Conservation (phyloP, 192 early-diverging fungal genomes). For the Entomortierella beljakovae region DNA sequence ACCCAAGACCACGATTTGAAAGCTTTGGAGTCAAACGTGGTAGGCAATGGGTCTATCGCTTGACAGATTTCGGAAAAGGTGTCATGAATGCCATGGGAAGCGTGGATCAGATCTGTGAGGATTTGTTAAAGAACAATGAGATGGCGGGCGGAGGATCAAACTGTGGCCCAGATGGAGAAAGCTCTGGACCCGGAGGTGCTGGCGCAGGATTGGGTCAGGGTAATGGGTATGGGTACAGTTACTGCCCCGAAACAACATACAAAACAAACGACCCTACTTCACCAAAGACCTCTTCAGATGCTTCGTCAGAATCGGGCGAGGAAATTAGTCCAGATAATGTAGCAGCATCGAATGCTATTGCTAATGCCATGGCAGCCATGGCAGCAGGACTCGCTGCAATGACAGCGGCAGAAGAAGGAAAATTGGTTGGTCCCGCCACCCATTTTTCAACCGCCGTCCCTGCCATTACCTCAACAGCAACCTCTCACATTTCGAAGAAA, state of each 20-base stretch:
- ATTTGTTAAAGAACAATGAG: slow-evolving; percentile 45
- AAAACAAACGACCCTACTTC: background rate
- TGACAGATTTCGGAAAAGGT: slow-evolving; percentile 48
- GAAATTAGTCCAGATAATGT: slow-evolving; percentile 25
- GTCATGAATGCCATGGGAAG: slow-evolving; percentile 52
- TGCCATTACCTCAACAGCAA: background rate
- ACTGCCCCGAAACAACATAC: slow-evolving; percentile 9
- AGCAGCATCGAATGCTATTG: slow-evolving; percentile 35
- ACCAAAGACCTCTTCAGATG: background rate
- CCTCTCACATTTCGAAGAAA: background rate
- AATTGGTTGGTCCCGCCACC: slow-evolving; percentile 3
- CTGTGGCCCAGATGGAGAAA: slow-evolving; percentile 19
- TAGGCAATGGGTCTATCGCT: slow-evolving; percentile 47
- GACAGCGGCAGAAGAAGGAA: slow-evolving; percentile 46
- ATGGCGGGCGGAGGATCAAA: slow-evolving; percentile 1
- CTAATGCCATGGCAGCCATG: slow-evolving; percentile 52
- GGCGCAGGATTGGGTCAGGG: slow-evolving; percentile 48
- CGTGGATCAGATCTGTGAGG: slow-evolving; percentile 48
- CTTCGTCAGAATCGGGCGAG: slow-evolving; percentile 10
- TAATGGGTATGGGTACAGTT: slow-evolving; percentile 49
- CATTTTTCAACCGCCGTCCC: background rate
- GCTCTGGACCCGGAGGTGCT: slow-evolving; percentile 21
- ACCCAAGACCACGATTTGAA: slow-evolving; percentile 48
- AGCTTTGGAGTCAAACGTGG: slow-evolving; percentile 54
- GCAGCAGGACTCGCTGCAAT: slow-evolving; percentile 44